Evolutionary conservation across 306 rosid genomes (phyloP).

Genomic region (Sphenostylis stenocarpa): DNA sequence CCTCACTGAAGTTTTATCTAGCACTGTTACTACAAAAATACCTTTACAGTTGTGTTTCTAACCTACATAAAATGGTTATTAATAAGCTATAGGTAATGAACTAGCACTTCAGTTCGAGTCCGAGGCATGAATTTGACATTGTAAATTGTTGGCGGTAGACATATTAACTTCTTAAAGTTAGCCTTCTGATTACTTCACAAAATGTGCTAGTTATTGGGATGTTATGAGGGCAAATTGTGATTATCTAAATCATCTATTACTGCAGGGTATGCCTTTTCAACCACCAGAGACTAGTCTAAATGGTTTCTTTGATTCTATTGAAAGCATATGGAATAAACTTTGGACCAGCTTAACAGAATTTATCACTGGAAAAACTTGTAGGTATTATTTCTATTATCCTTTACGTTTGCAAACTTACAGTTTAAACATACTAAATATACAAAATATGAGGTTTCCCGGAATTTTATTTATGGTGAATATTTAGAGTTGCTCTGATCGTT

Average conservation of each 20-base stretch:
- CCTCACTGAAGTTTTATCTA: background rate
- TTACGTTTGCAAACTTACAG: background rate
- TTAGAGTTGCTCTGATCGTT: no score
- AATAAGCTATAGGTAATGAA: background rate
- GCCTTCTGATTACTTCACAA: constrained; percentile 15
- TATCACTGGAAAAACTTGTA: constrained; percentile 76
- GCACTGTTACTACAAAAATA: background rate
- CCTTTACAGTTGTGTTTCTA: background rate
- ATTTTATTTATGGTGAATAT: background rate
- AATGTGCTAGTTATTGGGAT: background rate
- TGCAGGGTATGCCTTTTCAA: constrained; percentile 72
- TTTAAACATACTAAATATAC: background rate
- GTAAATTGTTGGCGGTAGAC: background rate
- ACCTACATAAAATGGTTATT: background rate
- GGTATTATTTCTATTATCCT: constrained; percentile 45
- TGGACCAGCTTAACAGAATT: constrained; percentile 61
- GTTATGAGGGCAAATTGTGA: constrained; percentile 13
- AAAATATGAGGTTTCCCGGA: no score
- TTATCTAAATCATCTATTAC: constrained; percentile 22
- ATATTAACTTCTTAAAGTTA: constrained; percentile 2
- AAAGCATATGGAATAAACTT: constrained; percentile 59
- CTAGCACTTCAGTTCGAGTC: background rate
- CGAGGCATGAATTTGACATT: background rate
- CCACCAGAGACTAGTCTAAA: constrained; percentile 56
- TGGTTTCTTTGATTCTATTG: constrained; percentile 71